These are phyloP conservation scores for Pythium dissimile DNA, from an alignment of 352 stramenopile species.

Conservation along the genomic window DNA sequence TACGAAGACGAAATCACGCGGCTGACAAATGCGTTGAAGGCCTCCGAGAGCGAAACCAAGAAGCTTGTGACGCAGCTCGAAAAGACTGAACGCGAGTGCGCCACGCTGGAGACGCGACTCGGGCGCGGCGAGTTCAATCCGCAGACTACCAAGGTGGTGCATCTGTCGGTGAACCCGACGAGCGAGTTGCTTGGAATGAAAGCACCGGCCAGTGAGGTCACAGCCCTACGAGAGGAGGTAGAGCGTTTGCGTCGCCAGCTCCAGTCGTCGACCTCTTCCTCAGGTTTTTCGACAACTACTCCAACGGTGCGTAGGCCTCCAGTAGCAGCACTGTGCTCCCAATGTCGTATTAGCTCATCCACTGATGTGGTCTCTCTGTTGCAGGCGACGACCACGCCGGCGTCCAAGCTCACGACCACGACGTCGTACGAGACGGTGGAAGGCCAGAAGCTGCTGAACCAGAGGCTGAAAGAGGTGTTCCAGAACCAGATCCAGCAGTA, in stretches of 20 bases:
- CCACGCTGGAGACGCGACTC: constrained; percentile 65
- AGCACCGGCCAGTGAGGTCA: constrained; percentile 34
- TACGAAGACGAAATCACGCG: constrained; percentile 45
- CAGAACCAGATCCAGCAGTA: constrained; percentile 87
- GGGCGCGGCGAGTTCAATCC: constrained; percentile 76
- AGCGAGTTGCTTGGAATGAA: constrained; percentile 47
- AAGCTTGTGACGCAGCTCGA: constrained; percentile 60
- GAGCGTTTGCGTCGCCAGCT: constrained; percentile 18
- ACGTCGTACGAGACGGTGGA: constrained; percentile 85
- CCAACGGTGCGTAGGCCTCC: constrained; percentile 3
- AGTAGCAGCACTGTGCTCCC: too few relatives aligned
- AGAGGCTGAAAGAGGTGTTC: constrained; percentile 80
- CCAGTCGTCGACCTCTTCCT: background rate
- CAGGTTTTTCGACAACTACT: background rate
- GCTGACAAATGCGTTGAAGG: constrained; percentile 42
- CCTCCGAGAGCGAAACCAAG: constrained; percentile 40
- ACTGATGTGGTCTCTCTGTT: too few relatives aligned
- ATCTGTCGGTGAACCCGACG: constrained; percentile 82
- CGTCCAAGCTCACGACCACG: constrained; percentile 56
- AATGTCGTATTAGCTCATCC: too few relatives aligned
- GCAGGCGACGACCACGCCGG: constrained; percentile 7
- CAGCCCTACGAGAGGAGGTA: constrained; percentile 37
- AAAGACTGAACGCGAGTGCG: constrained; percentile 58
- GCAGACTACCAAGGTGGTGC: constrained; percentile 84
- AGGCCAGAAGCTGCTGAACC: constrained; percentile 82